These are phyloP conservation scores for Pittosporum tobira DNA, from an alignment of 129 eudicot genomes.

Conservation along the genomic window DNA sequence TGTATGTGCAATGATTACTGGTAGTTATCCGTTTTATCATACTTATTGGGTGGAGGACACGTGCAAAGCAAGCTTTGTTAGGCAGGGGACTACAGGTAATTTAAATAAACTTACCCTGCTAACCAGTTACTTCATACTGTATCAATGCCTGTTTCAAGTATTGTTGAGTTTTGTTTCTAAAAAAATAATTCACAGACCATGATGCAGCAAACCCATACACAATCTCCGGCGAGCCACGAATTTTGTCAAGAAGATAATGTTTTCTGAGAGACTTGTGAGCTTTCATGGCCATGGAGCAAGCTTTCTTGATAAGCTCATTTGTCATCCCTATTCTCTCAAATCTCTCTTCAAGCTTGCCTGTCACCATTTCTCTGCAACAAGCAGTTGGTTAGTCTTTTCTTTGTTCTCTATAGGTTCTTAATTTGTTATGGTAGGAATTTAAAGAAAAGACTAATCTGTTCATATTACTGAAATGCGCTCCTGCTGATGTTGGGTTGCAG, in stretches of 20 bases:
- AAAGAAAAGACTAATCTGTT: neutral
- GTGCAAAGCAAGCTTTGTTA: neutral
- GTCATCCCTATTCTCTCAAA: conserved; percentile 11
- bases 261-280: conserved; percentile 29
- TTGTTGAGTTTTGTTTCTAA: neutral
- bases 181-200: conserved; percentile 27
- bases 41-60: neutral
- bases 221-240: conserved; percentile 15
- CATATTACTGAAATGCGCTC: no score
- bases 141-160: neutral
- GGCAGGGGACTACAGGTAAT: neutral
- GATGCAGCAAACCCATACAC: conserved; percentile 36
- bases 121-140: neutral
- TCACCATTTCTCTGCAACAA: neutral
- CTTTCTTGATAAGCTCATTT: conserved; percentile 35
- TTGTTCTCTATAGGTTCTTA: neutral
- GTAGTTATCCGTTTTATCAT: conserved; percentile 25
- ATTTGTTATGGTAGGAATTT: neutral
- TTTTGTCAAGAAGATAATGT: conserved; percentile 19
- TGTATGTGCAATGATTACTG: conserved; percentile 85
- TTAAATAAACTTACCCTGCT: neutral
- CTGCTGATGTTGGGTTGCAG: no score
- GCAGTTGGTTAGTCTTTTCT: neutral
- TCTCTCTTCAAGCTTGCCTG: conserved; percentile 18
- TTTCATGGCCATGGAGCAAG: conserved; percentile 31